Conservation (phyloP, 306 rosid species). For the Vigna hirtella region DNA sequence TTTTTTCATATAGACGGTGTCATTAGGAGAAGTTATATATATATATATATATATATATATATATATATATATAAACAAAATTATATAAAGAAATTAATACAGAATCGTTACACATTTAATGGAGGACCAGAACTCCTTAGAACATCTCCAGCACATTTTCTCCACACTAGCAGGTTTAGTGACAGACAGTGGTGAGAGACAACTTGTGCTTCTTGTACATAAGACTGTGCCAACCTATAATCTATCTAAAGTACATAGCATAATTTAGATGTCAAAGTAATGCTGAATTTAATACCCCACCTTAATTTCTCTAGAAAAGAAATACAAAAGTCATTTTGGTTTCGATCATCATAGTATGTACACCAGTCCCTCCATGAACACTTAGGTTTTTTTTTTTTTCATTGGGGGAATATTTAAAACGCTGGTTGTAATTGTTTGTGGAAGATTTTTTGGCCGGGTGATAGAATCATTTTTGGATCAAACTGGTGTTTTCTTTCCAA, state of each 20-base stretch:
- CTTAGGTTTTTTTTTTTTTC: neutral
- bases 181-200: slow-evolving; percentile 10
- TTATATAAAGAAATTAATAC: neutral
- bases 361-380: slow-evolving; percentile 18
- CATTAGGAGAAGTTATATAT: no score
- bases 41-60: no score
- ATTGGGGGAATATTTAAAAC: slow-evolving; percentile 8
- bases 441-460: slow-evolving; percentile 92
- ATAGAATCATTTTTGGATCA: slow-evolving; percentile 85
- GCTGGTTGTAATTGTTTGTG: neutral
- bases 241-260: neutral
- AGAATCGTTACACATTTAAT: neutral
- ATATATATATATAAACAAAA: neutral
- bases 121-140: neutral
- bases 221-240: slow-evolving; percentile 33
- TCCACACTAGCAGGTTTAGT: neutral
- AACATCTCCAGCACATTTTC: neutral
- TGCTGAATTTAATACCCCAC: slow-evolving; percentile 4
- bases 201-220: slow-evolving; percentile 12
- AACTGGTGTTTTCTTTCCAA: slow-evolving; percentile 63
- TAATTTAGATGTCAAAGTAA: neutral
- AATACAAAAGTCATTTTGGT: slow-evolving; percentile 32
- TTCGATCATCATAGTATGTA: neutral
- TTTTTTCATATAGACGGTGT: no score
- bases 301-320: neutral